phyloP scores from a whole-genome alignment of 169 alveolate genomes.

The Babesia ovata region DNA sequence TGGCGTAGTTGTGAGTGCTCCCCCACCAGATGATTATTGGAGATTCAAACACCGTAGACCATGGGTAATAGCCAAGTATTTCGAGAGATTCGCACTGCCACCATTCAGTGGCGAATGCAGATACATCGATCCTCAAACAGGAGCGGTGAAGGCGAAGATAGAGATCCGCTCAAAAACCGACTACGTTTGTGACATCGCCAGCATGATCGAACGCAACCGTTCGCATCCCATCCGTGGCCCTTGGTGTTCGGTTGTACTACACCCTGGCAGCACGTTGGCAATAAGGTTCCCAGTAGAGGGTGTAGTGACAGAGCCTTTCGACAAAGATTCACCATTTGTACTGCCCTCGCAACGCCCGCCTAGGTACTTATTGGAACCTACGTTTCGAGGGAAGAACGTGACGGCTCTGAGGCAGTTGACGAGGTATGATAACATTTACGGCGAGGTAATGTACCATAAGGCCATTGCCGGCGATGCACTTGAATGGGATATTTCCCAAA shows the following conservation, averaged over 20 bases:
- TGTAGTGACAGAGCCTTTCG: neutral
- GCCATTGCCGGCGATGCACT: conserved; percentile 7
- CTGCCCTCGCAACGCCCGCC: neutral
- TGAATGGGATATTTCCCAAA: neutral
- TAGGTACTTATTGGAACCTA: neutral
- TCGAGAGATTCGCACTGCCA: neutral
- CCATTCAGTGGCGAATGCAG: neutral
- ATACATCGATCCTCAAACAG: conserved; percentile 5
- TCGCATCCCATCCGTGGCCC: neutral
- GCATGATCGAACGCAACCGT: neutral
- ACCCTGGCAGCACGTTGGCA: conserved; percentile 15
- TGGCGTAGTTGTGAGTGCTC: neutral
- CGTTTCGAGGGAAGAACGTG: neutral
- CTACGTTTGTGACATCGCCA: conserved; percentile 2
- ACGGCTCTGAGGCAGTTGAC: neutral
- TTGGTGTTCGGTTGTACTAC: conserved; percentile 14
- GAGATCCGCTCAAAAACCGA: neutral
- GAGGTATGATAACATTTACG: neutral
- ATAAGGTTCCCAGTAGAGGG: conserved; percentile 11
- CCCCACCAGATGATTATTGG: neutral
- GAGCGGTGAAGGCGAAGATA: conserved; percentile 8
- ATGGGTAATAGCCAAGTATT: neutral
- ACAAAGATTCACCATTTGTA: neutral
- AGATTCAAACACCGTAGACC: no score
- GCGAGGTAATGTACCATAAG: neutral